Percentiles rank a stretch among this genome's conserved stretches.
phyloP scores from a whole-genome alignment of 352 stramenopile genomes.

The Pythium aphanidermatum region DNA sequence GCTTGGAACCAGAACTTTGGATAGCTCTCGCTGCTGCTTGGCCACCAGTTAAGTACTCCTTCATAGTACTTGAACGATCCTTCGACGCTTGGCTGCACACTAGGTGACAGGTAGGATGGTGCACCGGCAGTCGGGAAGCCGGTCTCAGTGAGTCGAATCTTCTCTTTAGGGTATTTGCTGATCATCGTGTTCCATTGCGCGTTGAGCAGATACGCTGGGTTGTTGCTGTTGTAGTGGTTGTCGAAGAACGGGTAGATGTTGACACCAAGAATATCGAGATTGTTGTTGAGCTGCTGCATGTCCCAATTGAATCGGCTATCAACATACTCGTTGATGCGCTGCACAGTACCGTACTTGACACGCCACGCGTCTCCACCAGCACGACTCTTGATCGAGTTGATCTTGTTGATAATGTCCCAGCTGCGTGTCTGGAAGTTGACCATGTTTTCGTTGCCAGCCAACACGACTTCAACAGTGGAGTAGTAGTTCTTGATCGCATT shows the following conservation, averaged over 20 bases:
- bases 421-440: conserved; percentile 32
- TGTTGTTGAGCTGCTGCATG: conserved; percentile 42
- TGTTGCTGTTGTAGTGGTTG: conserved; percentile 33
- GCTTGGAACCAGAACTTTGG: conserved; percentile 83
- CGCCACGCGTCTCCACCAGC: conserved; percentile 22
- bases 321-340: conserved; percentile 62
- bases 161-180: conserved; percentile 31
- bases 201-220: conserved; percentile 47
- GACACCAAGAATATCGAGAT: conserved; percentile 69
- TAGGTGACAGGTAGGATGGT: conserved; percentile 22
- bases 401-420: conserved; percentile 20
- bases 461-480: conserved; percentile 43
- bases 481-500: conserved; percentile 42
- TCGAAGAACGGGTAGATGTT: conserved; percentile 83
- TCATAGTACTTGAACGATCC: conserved; percentile 56
- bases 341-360: conserved; percentile 69
- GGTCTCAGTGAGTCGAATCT: conserved; percentile 64
- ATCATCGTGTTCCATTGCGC: conserved; percentile 53
- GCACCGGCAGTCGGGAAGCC: conserved; percentile 47
- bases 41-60: conserved; percentile 57
- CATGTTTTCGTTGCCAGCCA: conserved; percentile 80
- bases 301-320: conserved; percentile 14
- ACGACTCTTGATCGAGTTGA: too few relatives aligned
- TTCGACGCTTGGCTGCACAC: conserved; percentile 43
- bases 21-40: conserved; percentile 31